Evolutionary conservation across 2,329 filamentous ascomycete species (phyloP).

Genomic region (Sclerotinia minor): DNA sequence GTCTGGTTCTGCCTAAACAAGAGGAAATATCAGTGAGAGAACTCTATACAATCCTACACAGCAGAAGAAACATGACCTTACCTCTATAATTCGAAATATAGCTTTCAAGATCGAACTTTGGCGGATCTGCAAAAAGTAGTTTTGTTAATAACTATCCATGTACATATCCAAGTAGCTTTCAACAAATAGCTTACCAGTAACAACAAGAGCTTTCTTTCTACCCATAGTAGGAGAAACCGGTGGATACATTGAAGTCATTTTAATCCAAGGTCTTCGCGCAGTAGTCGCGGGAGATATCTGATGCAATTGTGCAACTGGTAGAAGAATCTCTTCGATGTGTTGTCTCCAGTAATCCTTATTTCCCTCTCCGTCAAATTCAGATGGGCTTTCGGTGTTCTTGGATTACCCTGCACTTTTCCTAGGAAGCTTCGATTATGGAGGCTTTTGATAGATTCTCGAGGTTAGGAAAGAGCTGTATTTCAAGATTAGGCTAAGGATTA

Average conservation of each 20-base stretch:
- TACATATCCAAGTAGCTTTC: background rate
- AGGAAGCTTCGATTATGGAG: background rate
- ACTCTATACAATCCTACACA: background rate
- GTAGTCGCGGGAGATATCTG: background rate
- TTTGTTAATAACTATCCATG: constrained; percentile 21
- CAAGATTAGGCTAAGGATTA: background rate
- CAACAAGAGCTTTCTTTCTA: constrained; percentile 31
- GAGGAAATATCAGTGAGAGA: constrained; percentile 21
- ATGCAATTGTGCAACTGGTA: background rate
- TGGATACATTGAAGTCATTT: constrained; percentile 9
- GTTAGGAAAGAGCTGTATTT: constrained; percentile 2
- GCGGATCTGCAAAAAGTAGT: constrained; percentile 45
- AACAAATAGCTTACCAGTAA: constrained; percentile 28
- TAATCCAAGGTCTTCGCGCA: background rate
- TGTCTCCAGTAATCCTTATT: constrained; percentile 1
- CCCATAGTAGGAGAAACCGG: constrained; percentile 26
- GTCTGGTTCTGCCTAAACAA: constrained; percentile 72
- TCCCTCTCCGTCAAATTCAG: background rate
- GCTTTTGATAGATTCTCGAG: constrained; percentile 5
- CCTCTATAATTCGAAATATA: constrained; percentile 90
- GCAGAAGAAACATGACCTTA: constrained; percentile 44
- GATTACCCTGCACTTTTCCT: background rate
- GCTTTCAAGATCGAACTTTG: constrained; percentile 87
- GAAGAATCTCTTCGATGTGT: background rate
- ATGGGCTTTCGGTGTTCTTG: background rate